Percentiles rank a stretch among this genome's conserved stretches.
Conservation (phyloP, 2,329 filamentous ascomycete genomes). For the Clathrospora elynae region DNA sequence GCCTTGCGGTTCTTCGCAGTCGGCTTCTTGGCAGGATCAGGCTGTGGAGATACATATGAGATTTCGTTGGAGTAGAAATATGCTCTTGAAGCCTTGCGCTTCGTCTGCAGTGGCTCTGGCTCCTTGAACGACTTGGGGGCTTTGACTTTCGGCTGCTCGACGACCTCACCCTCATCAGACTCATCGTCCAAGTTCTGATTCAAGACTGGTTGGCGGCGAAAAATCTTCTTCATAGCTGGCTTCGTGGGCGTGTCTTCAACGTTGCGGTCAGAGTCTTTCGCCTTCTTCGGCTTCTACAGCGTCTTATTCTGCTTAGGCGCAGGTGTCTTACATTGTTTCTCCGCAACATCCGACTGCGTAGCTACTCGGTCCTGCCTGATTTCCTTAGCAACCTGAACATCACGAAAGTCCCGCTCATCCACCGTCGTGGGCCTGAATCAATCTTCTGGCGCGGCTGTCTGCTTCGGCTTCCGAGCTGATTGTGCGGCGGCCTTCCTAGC, state of each 20-base stretch:
- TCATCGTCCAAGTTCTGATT: too few relatives aligned
- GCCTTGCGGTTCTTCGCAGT: constrained; percentile 1
- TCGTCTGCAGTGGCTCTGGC: too few relatives aligned
- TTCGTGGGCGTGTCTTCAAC: too few relatives aligned
- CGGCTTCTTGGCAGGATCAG: not conserved
- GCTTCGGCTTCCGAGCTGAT: too few relatives aligned
- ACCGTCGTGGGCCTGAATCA: not conserved
- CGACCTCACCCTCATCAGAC: too few relatives aligned
- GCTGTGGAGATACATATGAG: not conserved
- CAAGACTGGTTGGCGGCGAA: too few relatives aligned
- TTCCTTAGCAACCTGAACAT: not conserved
- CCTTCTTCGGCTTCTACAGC: too few relatives aligned
- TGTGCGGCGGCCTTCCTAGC: constrained; percentile 8
- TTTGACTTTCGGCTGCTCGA: too few relatives aligned
- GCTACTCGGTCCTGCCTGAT: not conserved
- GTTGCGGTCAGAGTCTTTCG: too few relatives aligned
- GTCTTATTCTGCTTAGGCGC: too few relatives aligned
- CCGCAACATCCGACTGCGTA: not conserved
- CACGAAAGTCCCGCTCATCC: not conserved
- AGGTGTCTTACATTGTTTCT: not conserved
- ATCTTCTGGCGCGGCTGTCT: constrained; percentile 1
- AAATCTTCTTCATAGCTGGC: too few relatives aligned
- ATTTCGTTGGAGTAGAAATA: not conserved
- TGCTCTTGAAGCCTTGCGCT: not conserved
- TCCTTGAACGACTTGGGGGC: too few relatives aligned